These are phyloP conservation scores for Vitis rupestris DNA, from an alignment of 164 flowering plant species.

Conservation along the genomic window DNA sequence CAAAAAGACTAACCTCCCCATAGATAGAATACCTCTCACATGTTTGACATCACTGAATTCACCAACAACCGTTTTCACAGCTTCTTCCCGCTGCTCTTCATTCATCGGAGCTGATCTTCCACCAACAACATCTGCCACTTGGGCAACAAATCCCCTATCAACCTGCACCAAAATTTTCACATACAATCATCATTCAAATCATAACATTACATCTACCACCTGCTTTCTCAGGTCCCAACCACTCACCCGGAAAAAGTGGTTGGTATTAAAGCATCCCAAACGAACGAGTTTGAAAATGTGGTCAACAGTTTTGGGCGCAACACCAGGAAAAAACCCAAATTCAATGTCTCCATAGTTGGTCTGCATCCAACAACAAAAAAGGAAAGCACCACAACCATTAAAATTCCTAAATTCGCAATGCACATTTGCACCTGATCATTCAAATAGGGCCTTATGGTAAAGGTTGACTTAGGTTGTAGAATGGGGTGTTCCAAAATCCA, in stretches of 20 bases:
- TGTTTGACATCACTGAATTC: conserved; percentile 94
- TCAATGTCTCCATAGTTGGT: conserved; percentile 94
- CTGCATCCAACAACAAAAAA: conserved; percentile 30
- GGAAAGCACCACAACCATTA: neutral
- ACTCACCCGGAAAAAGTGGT: conserved; percentile 88
- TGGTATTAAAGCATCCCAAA: conserved; percentile 86
- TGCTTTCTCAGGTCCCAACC: neutral
- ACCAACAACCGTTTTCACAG: conserved; percentile 79
- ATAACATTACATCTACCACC: neutral
- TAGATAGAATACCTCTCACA: conserved; percentile 89
- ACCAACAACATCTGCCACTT: conserved; percentile 86
- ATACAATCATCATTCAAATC: conserved; percentile 1
- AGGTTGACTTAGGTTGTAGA: too few relatives aligned
- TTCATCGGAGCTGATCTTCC: conserved; percentile 93
- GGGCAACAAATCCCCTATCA: conserved; percentile 92
- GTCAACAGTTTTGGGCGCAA: conserved; percentile 89
- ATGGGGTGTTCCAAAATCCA: too few relatives aligned
- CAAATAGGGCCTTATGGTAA: too few relatives aligned
- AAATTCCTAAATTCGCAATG: too few relatives aligned
- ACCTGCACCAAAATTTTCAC: conserved; percentile 42
- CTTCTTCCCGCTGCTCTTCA: conserved; percentile 73
- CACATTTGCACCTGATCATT: too few relatives aligned
- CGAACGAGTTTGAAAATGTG: conserved; percentile 95
- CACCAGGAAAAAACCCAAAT: conserved; percentile 84
- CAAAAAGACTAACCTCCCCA: conserved; percentile 71